Evolutionary conservation across 1,139 yeast genomes (phyloP), one percentile per base, ranked within the genome.

Genomic region (Komagataea norvegica): DNA sequence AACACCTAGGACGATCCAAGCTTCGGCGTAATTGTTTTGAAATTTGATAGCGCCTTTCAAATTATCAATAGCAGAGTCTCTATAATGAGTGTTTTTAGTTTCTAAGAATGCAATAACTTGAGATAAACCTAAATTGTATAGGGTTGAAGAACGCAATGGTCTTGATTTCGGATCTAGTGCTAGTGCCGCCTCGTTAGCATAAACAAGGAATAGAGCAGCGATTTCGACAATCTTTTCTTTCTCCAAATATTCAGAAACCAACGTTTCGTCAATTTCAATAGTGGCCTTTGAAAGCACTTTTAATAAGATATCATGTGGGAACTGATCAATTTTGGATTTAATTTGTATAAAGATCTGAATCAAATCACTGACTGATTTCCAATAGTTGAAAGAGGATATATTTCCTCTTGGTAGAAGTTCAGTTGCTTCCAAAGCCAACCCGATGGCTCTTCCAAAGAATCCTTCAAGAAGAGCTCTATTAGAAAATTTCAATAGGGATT

Each of bases 1-100:
- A 46, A 82, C 72, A 10, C 97, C 98, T 28, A 89, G 68, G 0
- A 85, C 81, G 35, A 77, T 69, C 99, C 99, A 91, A 42, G 78
- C 79, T 23, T 73, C 77, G 2, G 83, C 67, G 46, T 82, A 83
- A 42, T 71, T 74, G 4, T 79, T 72, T 55, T 89, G 96, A 15
- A 79, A 61, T 41, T 74, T 77, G 38, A 89, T 77, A 0, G 96
- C 80, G 34, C 68, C 71, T 49, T 84, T 83, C 45, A 85, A 66
- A 8, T 70, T 61, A 17, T 59, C 64, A 13, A 85, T 70, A 0
- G 96, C 69, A 1, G 66, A 59, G 16, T 71, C 71, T 38, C 80
- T 62, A 40, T 49, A 46, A 37, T 44, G 34, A 0, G 42, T 40
- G 7, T 54, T 55, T 11, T 64, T 60, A 16, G 67, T 55, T n/a